phyloP scores from a whole-genome alignment of 2,329 filamentous ascomycete genomes.

The Zymoseptoria passerinii region DNA sequence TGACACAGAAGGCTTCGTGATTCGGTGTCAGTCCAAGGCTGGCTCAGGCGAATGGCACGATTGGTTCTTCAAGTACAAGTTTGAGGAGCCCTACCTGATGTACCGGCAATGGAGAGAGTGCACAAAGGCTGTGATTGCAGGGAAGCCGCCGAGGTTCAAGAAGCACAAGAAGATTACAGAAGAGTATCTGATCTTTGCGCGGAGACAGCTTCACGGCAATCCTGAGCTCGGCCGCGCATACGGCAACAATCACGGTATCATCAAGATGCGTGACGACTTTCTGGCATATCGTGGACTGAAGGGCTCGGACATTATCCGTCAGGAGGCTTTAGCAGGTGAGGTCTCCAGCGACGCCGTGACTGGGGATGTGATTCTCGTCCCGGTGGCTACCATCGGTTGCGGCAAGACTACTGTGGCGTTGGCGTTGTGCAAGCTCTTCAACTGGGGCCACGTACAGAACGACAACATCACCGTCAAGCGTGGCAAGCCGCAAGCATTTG shows the following conservation, averaged over 20 bases:
- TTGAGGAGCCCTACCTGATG: slow-evolving; percentile 97
- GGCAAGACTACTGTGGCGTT: slow-evolving; percentile 91
- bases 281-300: slow-evolving; percentile 73
- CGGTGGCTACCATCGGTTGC: slow-evolving; percentile 88
- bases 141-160: slow-evolving; percentile 65
- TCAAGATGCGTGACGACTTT: slow-evolving; percentile 81
- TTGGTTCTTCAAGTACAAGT: slow-evolving; percentile 99
- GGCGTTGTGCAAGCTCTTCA: slow-evolving; percentile 72
- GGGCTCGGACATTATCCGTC: slow-evolving; percentile 76
- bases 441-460: slow-evolving; percentile 91
- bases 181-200: slow-evolving; percentile 78
- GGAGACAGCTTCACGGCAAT: slow-evolving; percentile 61
- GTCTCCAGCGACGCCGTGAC: slow-evolving; percentile 48
- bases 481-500: slow-evolving; percentile 69
- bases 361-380: slow-evolving; percentile 70
- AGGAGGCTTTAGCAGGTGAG: slow-evolving; percentile 53
- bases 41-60: slow-evolving; percentile 55
- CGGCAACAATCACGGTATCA: slow-evolving; percentile 87
- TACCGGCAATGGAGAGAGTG: slow-evolving; percentile 98
- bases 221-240: slow-evolving; percentile 63
- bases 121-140: slow-evolving; percentile 78
- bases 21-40: slow-evolving; percentile 66
- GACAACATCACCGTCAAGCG: slow-evolving; percentile 81
- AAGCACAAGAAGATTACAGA: slow-evolving; percentile 87
- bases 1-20: slow-evolving; percentile 94